Evolutionary conservation across 1,284 basidiomycete genomes (phyloP).

Genomic region (Malassezia nana): DNA sequence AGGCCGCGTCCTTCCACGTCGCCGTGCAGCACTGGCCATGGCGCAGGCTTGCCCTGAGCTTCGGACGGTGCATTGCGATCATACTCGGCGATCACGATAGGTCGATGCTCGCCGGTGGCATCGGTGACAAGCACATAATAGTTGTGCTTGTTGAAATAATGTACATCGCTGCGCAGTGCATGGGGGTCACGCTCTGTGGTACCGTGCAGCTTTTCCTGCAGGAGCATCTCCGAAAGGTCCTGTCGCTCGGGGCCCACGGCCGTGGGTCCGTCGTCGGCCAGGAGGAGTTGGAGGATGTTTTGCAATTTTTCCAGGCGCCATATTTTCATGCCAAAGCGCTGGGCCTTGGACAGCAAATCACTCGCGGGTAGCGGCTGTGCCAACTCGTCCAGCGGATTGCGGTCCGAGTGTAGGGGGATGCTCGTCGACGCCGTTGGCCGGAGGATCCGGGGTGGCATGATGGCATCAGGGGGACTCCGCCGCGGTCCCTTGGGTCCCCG

Average conservation of each 20-base stretch:
- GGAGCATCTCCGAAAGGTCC: conserved; percentile 58
- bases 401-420: conserved; percentile 38
- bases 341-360: conserved; percentile 64
- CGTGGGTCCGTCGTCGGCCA: conserved; percentile 21
- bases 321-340: conserved; percentile 71
- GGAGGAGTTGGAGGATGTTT: conserved; percentile 13
- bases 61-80: conserved; percentile 33
- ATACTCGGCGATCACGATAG: conserved; percentile 55
- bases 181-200: conserved; percentile 80
- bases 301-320: conserved; percentile 59
- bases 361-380: conserved; percentile 48
- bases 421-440: conserved; percentile 1
- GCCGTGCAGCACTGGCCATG: conserved; percentile 54
- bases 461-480: background rate
- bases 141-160: conserved; percentile 71
- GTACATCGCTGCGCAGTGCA: conserved; percentile 73
- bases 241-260: conserved; percentile 15
- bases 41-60: conserved; percentile 25
- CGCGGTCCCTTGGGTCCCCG: background rate
- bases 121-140: conserved; percentile 86
- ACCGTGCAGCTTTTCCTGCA: conserved; percentile 77
- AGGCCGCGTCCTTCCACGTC: conserved; percentile 49
- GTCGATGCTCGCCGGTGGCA: conserved; percentile 61
- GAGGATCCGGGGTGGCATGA: conserved; percentile 6
- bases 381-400: conserved; percentile 42